Conservation (phyloP, 2,329 filamentous ascomycete species). For the Bipolaris bicolor region DNA sequence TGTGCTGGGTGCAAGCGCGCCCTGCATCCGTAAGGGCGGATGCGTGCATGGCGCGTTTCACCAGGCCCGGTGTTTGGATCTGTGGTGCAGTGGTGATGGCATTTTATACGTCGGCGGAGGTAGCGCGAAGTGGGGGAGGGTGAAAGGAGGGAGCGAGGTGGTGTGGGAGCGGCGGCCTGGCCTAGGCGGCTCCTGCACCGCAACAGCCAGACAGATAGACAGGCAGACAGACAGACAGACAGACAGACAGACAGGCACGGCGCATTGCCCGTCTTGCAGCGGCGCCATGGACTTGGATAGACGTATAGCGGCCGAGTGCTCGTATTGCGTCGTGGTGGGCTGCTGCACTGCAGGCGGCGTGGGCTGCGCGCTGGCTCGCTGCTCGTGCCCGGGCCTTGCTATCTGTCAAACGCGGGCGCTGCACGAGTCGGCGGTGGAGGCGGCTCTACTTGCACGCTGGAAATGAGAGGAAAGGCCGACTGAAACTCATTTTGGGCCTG, state of each 20-base stretch:
- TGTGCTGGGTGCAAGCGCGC: constrained; percentile 21
- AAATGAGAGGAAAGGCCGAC: constrained; percentile 16
- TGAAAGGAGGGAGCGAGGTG: too few species aligned
- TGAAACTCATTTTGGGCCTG: constrained; percentile 15
- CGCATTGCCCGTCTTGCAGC: not conserved
- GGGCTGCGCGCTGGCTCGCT: not conserved
- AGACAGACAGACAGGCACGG: not conserved
- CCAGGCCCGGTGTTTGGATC: constrained; percentile 11
- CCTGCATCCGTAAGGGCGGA: constrained; percentile 19
- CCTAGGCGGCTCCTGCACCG: not conserved
- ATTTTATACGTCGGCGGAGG: constrained; percentile 24
- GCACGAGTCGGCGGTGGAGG: constrained; percentile 13
- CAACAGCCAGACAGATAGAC: too few species aligned
- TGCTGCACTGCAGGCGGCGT: constrained; percentile 6
- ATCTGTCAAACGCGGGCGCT: constrained; percentile 15
- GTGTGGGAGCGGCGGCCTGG: constrained; percentile 1
- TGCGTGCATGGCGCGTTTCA: constrained; percentile 34
- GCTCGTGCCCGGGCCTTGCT: not conserved
- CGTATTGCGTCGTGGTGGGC: not conserved
- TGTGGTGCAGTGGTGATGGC: constrained; percentile 20
- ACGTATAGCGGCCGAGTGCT: not conserved
- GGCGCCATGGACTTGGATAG: not conserved
- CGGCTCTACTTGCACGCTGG: constrained; percentile 10
- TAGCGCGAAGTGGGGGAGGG: constrained; percentile 21
- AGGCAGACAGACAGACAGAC: too few species aligned